These are phyloP conservation scores for Fallopia convolvulus DNA, from an alignment of 148 eudicot species.

Conservation along the genomic window DNA sequence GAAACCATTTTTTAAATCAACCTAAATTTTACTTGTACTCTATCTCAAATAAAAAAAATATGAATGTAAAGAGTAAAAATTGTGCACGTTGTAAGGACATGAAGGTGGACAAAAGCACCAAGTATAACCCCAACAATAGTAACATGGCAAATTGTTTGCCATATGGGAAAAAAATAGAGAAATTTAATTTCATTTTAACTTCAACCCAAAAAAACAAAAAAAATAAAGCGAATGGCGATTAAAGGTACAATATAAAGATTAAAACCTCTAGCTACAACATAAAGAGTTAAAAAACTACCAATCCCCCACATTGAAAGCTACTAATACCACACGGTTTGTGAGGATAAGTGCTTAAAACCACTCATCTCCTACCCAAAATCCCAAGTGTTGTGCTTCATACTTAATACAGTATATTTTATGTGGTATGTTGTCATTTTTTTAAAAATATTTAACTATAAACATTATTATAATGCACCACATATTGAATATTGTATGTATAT, in stretches of 20 bases:
- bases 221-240: background rate
- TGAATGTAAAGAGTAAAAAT: too few species aligned
- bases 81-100: background rate
- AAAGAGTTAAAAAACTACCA: background rate
- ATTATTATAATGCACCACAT: too few species aligned
- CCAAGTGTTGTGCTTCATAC: too few species aligned
- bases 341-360: background rate
- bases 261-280: background rate
- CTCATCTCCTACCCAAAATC: background rate
- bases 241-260: background rate
- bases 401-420: too few species aligned
- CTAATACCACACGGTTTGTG: constrained; percentile 4
- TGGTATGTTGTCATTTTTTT: too few species aligned
- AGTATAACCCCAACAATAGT: background rate
- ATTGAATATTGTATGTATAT: too few species aligned
- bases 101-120: background rate
- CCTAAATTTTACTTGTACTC: too few species aligned
- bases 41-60: too few species aligned
- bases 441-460: too few species aligned
- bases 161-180: background rate
- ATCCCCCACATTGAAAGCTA: constrained; percentile 1
- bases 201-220: background rate
- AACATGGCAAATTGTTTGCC: background rate
- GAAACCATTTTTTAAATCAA: too few species aligned
- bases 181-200: background rate